Base-by-base conservation (phyloP, 2,329 filamentous ascomycete genomes). In the Dactylellina leptospora region DNA sequence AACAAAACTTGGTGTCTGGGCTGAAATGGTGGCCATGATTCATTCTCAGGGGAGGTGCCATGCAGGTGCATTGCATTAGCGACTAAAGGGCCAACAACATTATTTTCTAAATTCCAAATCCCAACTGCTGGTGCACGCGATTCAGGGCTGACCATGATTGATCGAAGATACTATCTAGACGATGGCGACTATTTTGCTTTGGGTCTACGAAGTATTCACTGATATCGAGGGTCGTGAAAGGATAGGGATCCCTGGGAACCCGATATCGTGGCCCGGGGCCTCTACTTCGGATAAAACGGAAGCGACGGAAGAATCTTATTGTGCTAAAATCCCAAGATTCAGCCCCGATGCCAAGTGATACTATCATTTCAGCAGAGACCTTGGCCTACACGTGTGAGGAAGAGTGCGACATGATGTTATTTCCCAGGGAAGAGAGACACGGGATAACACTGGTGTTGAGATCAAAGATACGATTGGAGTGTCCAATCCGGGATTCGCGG, bases 51-150 rank as follows among this genome's bases (percentile, higher is more conserved):
- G 50, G 40, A 45, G 47, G 60, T 55, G 28, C 60, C 60, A 56
- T 64, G 60, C 27, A 54, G 40, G 23, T 54, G 60, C 60, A 64
- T 63, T 64, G 60, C 60, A 56, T 64, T 56, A 64, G 60, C 60
- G 60, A 56, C 51, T 10, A 22, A 3, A 4, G 45, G 51, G 50
- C 50, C 55, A 18, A 64, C 23, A 44, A 63, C n/a, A 28, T 20
- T 25, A 18, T 61, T 36, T 23, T 25, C 16, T 42, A 42, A 10
- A 63, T 45, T 47, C 38, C 48, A 54, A 53, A 53, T 61, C 44
- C 22, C 16, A 48, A 22, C 27, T 20, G 22, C 23, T 9, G 2
- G 53, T 22, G n/a, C n/a, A n/a, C n/a, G 20, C 28, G 11, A 13
- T 27, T 4, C 33, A 36, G 13, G 10, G 28, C 6, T 9, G 18